Evolutionary conservation across 1,139 yeast genomes (phyloP), one percentile per base, ranked within the genome.

Genomic region (Yarrowia galli): DNA sequence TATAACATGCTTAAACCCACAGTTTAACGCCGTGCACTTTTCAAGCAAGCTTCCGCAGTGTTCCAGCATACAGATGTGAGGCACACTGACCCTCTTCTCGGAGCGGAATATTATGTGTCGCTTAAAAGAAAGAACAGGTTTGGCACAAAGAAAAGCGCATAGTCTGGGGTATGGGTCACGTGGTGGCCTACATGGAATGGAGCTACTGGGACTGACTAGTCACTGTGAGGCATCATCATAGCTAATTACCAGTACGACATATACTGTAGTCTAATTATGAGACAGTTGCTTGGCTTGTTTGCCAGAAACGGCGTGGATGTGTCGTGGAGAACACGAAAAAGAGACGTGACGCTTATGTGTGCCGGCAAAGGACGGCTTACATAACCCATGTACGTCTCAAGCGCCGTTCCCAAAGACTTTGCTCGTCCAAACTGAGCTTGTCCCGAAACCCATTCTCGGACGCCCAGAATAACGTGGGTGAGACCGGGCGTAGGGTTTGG

Each of bases 401-500:
- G 16, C 43, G 43, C 22, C 43, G 43, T n/a, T 28, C 43, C 43
- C 43, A n/a, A n/a, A n/a, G 18, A 40, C 20, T 3, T n/a, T 8
- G 20, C 10, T 18, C 6, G n/a, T 16, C 12, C 43, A 40, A 6
- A 20, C 46, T 43, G 25, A 43, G 23, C 25, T 43, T 43, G 48
- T 43, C 48, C 23, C 48, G 32, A 16, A 28, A 48, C 35, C 35
- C 51, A 16, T 25, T 46, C 32, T 23, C 51, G 51, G 32, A 16
- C 15, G 20, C 49, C 53, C 20, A 23, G 49, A 46, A 22, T 43
- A 45, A 22, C 25, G 45, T 12, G 48, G 48, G 51, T 23, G 51
- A 46, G 35, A 46, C 53, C 35, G 53, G 46, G 22, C 32, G 56
- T 32, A 53, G 45, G 60, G 60, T 53, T 53, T 36, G 60, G 60